Conservation (phyloP, 768 basidiomycete genomes). For the Tephrocybe sp. region DNA sequence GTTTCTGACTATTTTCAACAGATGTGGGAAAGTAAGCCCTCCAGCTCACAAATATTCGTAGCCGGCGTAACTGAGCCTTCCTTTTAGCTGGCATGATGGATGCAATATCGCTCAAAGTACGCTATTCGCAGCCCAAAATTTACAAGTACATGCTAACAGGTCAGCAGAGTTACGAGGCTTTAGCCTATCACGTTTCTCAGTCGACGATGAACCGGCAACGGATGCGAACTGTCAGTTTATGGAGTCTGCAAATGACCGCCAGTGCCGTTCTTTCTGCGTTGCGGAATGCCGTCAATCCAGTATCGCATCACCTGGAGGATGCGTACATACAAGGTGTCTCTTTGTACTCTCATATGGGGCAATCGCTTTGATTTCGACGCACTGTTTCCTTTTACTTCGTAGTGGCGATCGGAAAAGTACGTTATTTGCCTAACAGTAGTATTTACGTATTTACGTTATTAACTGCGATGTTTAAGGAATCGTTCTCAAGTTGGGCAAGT, state of each 20-base stretch:
- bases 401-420: too few relatives aligned
- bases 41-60: slow-evolving; percentile 3
- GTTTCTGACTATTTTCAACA: slow-evolving; percentile 27
- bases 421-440: too few relatives aligned
- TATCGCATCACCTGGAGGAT: slow-evolving; percentile 46
- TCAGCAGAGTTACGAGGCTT: slow-evolving; percentile 78
- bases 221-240: slow-evolving; percentile 86
- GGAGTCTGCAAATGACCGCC: slow-evolving; percentile 95
- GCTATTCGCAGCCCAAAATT: neutral
- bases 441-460: too few relatives aligned
- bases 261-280: slow-evolving; percentile 82
- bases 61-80: slow-evolving; percentile 21
- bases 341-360: slow-evolving; percentile 16
- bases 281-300: slow-evolving; percentile 74
- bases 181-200: slow-evolving; percentile 93
- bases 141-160: neutral
- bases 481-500: too few relatives aligned
- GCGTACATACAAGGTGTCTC: slow-evolving; percentile 37
- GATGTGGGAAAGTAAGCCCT: slow-evolving; percentile 88
- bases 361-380: slow-evolving; percentile 4
- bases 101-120: slow-evolving; percentile 82
- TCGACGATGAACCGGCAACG: slow-evolving; percentile 83
- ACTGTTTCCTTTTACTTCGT: neutral
- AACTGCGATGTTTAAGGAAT: too few relatives aligned
- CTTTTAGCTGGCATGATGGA: slow-evolving; percentile 87